Base-by-base conservation (phyloP, 2,329 filamentous ascomycete genomes). In the Claviceps fusiformis region DNA sequence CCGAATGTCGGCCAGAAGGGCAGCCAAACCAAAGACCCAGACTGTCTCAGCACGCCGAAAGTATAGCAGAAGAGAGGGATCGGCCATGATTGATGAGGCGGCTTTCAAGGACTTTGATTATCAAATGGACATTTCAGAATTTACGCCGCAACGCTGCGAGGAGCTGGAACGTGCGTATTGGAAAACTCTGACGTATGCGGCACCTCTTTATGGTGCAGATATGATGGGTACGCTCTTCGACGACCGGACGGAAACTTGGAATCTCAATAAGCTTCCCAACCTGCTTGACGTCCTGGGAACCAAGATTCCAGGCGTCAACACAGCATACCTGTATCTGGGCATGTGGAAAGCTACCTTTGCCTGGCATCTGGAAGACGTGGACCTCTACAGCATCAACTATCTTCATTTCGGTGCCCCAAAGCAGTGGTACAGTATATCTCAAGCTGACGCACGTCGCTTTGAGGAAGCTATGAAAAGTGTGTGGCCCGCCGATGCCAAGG, bases 291-390 rank as follows among this genome's bases (percentile, higher is more conserved):
- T 96, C 4, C 77, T 98, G 2, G 93, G 93, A 7, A 92, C 90
- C 55, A 95, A 96, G 63, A 89, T 98, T 9, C 95, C 93, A 3
- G 93, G 93, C 61, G 95, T 98, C 65, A 98, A 98, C 65, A 98
- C 92, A 1, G 92, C 93, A 2, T 98, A 98, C 66, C 80, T 98
- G 1, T 98, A 98, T 66, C 78, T 98, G 57, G 93, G 93, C 47
- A 98, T 98, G 93, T 98, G 93, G 93, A 97, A 97, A 70, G 92
- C 93, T 13, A 97, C 93, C 0, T 98, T 98, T 68, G 93, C 93
- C 9, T 98, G 93, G 93, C 93, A 98, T 78, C 74, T 98, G 54
- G 93, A 98, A 68, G 93, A 98, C 67, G 92, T 98, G 46, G 93
- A 98, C 73, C 80, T 98, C 5, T 98, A 98, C 81, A 97, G 91